Percentiles rank a stretch among this genome's conserved stretches.
Evolutionary conservation across 1,139 yeast genomes (phyloP).

Genomic region (Yamadazyma blattariae): DNA sequence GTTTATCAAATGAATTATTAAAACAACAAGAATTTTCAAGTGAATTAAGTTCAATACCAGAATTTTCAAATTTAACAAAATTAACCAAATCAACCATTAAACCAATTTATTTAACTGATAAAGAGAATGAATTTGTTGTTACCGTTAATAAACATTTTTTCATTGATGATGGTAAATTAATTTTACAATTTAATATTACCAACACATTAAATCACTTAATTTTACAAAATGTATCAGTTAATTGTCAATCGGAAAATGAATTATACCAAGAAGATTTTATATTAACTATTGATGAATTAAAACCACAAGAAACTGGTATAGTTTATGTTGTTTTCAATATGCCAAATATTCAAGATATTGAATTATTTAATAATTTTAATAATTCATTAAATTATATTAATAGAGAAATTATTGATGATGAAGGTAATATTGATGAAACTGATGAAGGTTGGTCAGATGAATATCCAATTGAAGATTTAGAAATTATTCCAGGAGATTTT

Average conservation of each 20-base stretch:
- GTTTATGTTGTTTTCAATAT: constrained; percentile 76
- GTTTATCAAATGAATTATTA: constrained; percentile 41
- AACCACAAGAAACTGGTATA: constrained; percentile 69
- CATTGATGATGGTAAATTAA: constrained; percentile 60
- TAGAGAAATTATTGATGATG: constrained; percentile 76
- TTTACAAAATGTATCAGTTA: constrained; percentile 76
- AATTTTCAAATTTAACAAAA: constrained; percentile 68
- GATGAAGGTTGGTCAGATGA: constrained; percentile 94
- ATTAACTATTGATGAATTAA: constrained; percentile 69
- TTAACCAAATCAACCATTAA: constrained; percentile 66
- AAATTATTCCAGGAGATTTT: constrained; percentile 78
- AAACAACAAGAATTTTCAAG: constrained; percentile 63
- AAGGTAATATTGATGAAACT: constrained; percentile 61
- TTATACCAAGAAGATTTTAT: constrained; percentile 67
- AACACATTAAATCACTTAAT: constrained; percentile 81
- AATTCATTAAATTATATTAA: constrained; percentile 74
- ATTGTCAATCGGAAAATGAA: constrained; percentile 62
- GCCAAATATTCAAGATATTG: constrained; percentile 41
- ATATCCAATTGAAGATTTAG: constrained; percentile 83
- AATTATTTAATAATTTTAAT: constrained; percentile 54
- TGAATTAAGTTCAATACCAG: constrained; percentile 65
- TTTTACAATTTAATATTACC: constrained; percentile 79
- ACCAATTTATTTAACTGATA: constrained; percentile 75
- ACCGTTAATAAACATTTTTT: constrained; percentile 81
- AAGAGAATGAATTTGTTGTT: constrained; percentile 92